Evolutionary conservation across 2,329 filamentous ascomycete species (phyloP).

Genomic region (Verticillium nonalfalfae): DNA sequence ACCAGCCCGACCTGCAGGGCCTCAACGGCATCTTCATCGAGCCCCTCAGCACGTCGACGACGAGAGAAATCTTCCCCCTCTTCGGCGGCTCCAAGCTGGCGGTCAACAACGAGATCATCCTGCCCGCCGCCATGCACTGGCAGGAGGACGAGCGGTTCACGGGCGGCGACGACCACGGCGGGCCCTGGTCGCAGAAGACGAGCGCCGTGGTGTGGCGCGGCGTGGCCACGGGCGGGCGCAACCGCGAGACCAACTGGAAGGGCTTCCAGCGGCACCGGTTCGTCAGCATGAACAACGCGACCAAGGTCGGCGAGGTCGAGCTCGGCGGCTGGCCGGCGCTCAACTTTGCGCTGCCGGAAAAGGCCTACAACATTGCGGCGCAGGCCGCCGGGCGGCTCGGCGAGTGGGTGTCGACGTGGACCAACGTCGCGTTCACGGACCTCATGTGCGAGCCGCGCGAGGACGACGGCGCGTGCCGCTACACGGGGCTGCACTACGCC

Average conservation of each 20-base stretch:
- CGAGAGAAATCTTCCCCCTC: constrained; percentile 54
- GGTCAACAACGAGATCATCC: constrained; percentile 64
- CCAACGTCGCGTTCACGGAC: constrained; percentile 47
- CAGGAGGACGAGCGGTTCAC: constrained; percentile 56
- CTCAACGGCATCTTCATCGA: constrained; percentile 61
- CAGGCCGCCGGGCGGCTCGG: constrained; percentile 36
- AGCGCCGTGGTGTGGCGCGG: constrained; percentile 57
- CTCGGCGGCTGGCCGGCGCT: constrained; percentile 29
- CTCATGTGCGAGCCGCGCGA: constrained; percentile 40
- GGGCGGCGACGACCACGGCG: constrained; percentile 46
- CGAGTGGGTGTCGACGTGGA: constrained; percentile 41
- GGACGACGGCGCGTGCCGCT: constrained; percentile 34
- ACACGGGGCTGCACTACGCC: constrained; percentile 40
- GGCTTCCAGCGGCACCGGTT: constrained; percentile 73
- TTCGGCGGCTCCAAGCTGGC: constrained; percentile 64
- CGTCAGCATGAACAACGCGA: constrained; percentile 65
- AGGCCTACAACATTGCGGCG: constrained; percentile 40
- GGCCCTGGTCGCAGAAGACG: constrained; percentile 50
- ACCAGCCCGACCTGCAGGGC: constrained; percentile 56
- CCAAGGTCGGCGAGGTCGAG: constrained; percentile 46
- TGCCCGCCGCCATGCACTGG: constrained; percentile 66
- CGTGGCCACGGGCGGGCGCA: constrained; percentile 58
- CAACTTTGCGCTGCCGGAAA: constrained; percentile 48
- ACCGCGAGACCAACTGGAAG: constrained; percentile 57
- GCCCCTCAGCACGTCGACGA: constrained; percentile 49